Evolutionary conservation across 2,329 filamentous ascomycete genomes (phyloP).

Genomic region (Aspergillus sp.): DNA sequence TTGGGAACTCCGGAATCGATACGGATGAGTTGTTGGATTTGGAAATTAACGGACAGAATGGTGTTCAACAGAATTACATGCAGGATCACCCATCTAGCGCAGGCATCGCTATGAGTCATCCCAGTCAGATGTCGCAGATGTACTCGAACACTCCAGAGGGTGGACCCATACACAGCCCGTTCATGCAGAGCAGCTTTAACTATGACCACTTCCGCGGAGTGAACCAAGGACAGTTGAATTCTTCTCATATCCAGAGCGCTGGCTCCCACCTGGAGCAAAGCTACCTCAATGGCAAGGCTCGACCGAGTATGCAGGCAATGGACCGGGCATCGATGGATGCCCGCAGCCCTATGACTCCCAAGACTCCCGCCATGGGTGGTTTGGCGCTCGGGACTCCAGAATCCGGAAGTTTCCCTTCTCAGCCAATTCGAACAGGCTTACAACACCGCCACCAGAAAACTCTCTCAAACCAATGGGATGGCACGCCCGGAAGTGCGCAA

Average conservation of each 20-base stretch:
- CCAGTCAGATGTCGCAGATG: constrained; percentile 66
- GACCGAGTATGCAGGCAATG: constrained; percentile 62
- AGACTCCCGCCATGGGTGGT: constrained; percentile 73
- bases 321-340: constrained; percentile 73
- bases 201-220: constrained; percentile 71
- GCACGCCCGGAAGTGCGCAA: constrained; percentile 77
- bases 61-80: constrained; percentile 38
- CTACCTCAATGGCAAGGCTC: constrained; percentile 60
- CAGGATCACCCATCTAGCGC: constrained; percentile 56
- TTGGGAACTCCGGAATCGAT: constrained; percentile 74
- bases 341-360: constrained; percentile 80
- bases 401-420: constrained; percentile 69
- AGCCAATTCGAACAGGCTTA: constrained; percentile 71
- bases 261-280: constrained; percentile 53
- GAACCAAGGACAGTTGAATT: constrained; percentile 51
- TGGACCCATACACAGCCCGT: constrained; percentile 88
- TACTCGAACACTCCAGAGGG: constrained; percentile 92
- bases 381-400: constrained; percentile 72
- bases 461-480: constrained; percentile 85
- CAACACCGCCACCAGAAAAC: constrained; percentile 73
- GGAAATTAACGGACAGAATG: constrained; percentile 44
- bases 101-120: constrained; percentile 61
- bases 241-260: constrained; percentile 36
- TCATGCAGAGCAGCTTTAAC: constrained; percentile 71
- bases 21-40: constrained; percentile 84